Evolutionary conservation across 1,284 basidiomycete species (phyloP), one percentile per base, ranked within the genome.

Genomic region (Apiotrichum gamsii): DNA sequence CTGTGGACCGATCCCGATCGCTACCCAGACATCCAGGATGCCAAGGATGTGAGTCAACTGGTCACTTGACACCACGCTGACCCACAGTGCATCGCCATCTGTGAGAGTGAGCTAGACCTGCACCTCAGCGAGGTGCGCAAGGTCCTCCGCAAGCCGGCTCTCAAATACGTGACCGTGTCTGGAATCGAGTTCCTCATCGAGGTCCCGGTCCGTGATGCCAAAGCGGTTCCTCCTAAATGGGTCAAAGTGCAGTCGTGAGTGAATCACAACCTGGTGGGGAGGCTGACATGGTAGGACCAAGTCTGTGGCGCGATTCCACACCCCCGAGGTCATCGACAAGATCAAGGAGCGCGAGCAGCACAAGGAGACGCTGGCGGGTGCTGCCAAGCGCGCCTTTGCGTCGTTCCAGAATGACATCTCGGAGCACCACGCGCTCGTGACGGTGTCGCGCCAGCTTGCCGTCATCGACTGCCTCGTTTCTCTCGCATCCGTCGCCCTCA

Each of bases 151-250:
- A 80, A 83, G 57, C 90, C 89, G 0, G 80, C 80, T 9, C 74
- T 93, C n/a, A 75, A 84, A 50, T 98, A 83, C 75, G 77, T 79
- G 3, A 80, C 77, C 4, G 78, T 85, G 8, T 74, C 78, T 0
- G 82, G 80, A 0, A 82, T 84, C 49, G 87, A 90, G 85, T 87
- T 80, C 64, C 72, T 90, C 2, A 75, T 93, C 13, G 86, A 91
- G 68, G 75, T 95, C 15, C 82, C 83, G 41, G 82, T 81, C 41
- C 76, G 76, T 8, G 87, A 89, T 38, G 82, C 83, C 13, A 79
- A 80, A 53, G 78, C 78, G 10, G 81, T 90, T 3, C 94, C 94
- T 0, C 77, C 79, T 6, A 78, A 80, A 47, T 98, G 93, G 91
- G 74, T 81, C 38, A 75, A 86, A 31, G 76, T 91, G 40, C 87